Conservation (phyloP, 139 green algal species). For the Picochlorum sp. region DNA sequence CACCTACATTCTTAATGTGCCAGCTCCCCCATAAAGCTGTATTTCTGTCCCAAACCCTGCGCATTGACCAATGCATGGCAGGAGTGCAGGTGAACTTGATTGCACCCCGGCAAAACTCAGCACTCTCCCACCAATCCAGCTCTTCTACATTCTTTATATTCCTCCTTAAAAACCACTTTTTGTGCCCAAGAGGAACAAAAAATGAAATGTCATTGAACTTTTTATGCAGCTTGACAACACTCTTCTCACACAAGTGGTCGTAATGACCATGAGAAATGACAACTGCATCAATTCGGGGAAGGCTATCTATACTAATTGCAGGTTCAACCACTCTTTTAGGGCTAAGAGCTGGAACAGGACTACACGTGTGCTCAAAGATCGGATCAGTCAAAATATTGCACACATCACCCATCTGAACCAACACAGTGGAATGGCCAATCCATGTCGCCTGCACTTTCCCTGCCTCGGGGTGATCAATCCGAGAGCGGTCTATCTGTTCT, state of each 20-base stretch:
- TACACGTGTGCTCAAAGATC: constrained; percentile 47
- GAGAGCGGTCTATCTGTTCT: constrained; percentile 8
- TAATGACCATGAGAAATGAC: constrained; percentile 58
- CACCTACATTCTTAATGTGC: constrained; percentile 16
- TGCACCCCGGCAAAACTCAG: neutral
- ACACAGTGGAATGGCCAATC: constrained; percentile 58
- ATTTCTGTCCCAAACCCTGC: constrained; percentile 34
- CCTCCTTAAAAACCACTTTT: constrained; percentile 41
- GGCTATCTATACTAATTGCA: constrained; percentile 19
- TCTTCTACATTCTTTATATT: constrained; percentile 53
- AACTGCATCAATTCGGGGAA: constrained; percentile 60
- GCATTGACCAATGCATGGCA: constrained; percentile 54
- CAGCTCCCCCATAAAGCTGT: constrained; percentile 61
- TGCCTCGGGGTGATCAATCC: constrained; percentile 6
- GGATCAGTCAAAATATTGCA: constrained; percentile 67
- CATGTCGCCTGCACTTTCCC: constrained; percentile 42
- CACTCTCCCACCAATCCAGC: constrained; percentile 64
- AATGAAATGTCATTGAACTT: constrained; percentile 25
- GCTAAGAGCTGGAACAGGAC: constrained; percentile 31
- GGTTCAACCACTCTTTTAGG: constrained; percentile 38
- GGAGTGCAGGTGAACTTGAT: constrained; percentile 34
- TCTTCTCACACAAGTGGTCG: constrained; percentile 57
- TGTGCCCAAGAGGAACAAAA: constrained; percentile 64
- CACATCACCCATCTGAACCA: constrained; percentile 57
- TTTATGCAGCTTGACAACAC: constrained; percentile 38